These are phyloP conservation scores for Stenocarpella maydis DNA, from an alignment of 2,329 filamentous ascomycete species.

Conservation along the genomic window DNA sequence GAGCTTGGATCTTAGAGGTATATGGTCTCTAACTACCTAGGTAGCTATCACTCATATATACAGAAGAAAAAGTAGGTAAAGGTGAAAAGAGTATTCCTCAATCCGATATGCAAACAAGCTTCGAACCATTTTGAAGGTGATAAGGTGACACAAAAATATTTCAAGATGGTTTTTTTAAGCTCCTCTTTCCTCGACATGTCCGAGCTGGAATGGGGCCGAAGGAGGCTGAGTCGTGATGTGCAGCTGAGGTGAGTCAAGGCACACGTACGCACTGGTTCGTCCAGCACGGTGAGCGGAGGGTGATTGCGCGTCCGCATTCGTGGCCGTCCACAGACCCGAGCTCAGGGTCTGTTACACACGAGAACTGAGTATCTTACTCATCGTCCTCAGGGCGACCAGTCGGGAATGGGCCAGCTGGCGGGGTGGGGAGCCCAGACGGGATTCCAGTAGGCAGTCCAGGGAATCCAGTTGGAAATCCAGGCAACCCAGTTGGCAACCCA, in stretches of 20 bases:
- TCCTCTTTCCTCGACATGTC: neutral
- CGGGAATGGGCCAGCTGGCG: neutral
- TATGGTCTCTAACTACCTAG: neutral
- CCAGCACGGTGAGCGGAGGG: neutral
- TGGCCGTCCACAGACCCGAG: neutral
- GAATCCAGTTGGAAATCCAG: neutral
- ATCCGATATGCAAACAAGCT: neutral
- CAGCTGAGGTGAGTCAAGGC: neutral
- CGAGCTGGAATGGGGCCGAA: neutral
- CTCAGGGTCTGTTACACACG: conserved; percentile 18
- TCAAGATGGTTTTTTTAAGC: neutral
- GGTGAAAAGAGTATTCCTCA: neutral
- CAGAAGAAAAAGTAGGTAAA: conserved; percentile 17
- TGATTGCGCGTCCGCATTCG: neutral
- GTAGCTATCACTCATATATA: conserved; percentile 16
- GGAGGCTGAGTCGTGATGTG: neutral
- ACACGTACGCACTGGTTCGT: neutral
- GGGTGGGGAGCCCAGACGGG: neutral
- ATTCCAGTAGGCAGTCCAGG: neutral
- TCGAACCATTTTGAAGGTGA: neutral
- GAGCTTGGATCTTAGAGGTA: no score
- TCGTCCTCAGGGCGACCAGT: neutral
- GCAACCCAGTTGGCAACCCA: neutral
- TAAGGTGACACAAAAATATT: neutral
- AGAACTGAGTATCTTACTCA: neutral